phyloP scores from a whole-genome alignment of 192 early-diverging fungal genomes.

The Spizellomyces punctatus region DNA sequence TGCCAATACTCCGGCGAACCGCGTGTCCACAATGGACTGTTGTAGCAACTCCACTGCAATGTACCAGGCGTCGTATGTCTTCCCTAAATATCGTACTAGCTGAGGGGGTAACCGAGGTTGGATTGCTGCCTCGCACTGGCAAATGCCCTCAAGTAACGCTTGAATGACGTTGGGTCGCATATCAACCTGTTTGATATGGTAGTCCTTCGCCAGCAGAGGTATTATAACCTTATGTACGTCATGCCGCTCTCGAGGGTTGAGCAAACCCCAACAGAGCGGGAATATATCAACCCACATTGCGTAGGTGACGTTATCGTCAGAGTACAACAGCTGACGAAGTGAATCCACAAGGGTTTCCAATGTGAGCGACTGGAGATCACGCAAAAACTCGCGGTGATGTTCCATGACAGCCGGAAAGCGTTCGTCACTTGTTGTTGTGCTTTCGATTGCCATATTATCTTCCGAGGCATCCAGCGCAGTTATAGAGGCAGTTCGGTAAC shows the following conservation, averaged over 20 bases:
- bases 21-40: slow-evolving; percentile 52
- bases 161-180: slow-evolving; percentile 94
- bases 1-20: slow-evolving; percentile 43
- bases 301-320: slow-evolving; percentile 63
- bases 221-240: slow-evolving; percentile 83
- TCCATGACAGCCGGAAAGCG: slow-evolving; percentile 24
- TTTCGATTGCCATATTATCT: background rate
- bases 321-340: slow-evolving; percentile 43
- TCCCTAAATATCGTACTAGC: slow-evolving; percentile 90
- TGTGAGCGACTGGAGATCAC: slow-evolving; percentile 51
- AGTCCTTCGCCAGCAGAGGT: slow-evolving; percentile 85
- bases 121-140: slow-evolving; percentile 69
- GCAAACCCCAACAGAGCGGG: slow-evolving; percentile 77
- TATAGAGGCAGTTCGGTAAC: slow-evolving; percentile 19
- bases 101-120: slow-evolving; percentile 80
- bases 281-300: slow-evolving; percentile 84
- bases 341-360: slow-evolving; percentile 40
- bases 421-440: no score
- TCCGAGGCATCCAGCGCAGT: background rate
- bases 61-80: slow-evolving; percentile 92
- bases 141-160: slow-evolving; percentile 85
- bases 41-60: slow-evolving; percentile 84
- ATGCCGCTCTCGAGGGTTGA: slow-evolving; percentile 77
- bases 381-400: slow-evolving; percentile 68
- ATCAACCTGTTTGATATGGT: slow-evolving; percentile 79